Evolutionary conservation across 805 yeast species (phyloP).

Genomic region (Saccharomycopsis amapae): DNA sequence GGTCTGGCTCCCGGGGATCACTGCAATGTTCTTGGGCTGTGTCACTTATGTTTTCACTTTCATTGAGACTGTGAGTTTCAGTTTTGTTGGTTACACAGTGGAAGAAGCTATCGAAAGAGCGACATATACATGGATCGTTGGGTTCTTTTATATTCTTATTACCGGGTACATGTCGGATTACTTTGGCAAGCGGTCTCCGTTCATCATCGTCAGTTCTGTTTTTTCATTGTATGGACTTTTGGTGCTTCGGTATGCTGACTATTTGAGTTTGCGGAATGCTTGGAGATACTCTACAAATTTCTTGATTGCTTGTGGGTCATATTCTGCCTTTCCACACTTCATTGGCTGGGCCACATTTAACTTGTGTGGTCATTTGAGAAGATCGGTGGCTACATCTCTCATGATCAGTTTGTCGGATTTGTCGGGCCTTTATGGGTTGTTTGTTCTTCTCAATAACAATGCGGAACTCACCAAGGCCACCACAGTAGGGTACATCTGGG

Average conservation of each 20-base stretch:
- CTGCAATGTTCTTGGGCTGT: conserved; percentile 1
- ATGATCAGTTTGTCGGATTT: conserved; percentile 65
- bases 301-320: conserved; percentile 49
- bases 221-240: conserved; percentile 43
- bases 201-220: conserved; percentile 23
- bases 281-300: conserved; percentile 64
- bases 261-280: too few relatives aligned
- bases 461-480: too few relatives aligned
- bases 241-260: conserved; percentile 27
- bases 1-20: conserved; percentile 2
- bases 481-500: too few relatives aligned
- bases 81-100: background rate
- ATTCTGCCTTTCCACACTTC: conserved; percentile 60
- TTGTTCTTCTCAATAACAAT: too few relatives aligned
- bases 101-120: conserved; percentile 2
- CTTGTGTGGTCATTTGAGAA: conserved; percentile 55
- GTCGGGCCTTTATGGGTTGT: too few relatives aligned
- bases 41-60: conserved; percentile 1
- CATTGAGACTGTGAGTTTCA: background rate
- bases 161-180: conserved; percentile 46
- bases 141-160: conserved; percentile 48
- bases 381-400: conserved; percentile 49
- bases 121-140: conserved; percentile 45
- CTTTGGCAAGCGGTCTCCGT: conserved; percentile 29
- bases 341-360: conserved; percentile 62